Percentiles rank a stretch among this genome's conserved stretches.
Evolutionary conservation across 495 filamentous ascomycete species (phyloP).

Genomic region (Hypoxylon cercidicola): DNA sequence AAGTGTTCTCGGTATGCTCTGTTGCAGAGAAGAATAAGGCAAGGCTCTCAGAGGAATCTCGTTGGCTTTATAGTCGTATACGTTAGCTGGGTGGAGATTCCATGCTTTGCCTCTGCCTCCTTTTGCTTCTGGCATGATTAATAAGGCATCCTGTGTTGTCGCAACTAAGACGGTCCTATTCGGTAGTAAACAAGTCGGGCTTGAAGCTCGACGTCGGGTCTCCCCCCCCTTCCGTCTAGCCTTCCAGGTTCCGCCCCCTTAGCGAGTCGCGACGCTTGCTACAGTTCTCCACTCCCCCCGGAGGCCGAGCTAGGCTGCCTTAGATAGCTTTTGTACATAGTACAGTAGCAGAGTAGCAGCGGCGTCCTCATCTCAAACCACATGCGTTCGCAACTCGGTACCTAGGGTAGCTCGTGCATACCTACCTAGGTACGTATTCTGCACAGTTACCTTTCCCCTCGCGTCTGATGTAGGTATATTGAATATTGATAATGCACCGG

Average conservation of each 20-base stretch:
- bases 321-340: too few relatives aligned
- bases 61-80: slow-evolving; percentile 33
- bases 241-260: neutral
- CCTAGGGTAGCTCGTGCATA: slow-evolving; percentile 9
- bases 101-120: slow-evolving; percentile 30
- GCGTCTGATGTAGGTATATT: slow-evolving; percentile 27
- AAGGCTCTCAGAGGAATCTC: neutral
- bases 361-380: slow-evolving; percentile 26
- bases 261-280: slow-evolving; percentile 5
- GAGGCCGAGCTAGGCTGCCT: neutral
- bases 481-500: slow-evolving; percentile 16
- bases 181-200: slow-evolving; percentile 1
- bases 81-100: slow-evolving; percentile 28
- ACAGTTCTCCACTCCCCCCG: slow-evolving; percentile 21
- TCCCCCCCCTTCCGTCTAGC: neutral
- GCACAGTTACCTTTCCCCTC: slow-evolving; percentile 11
- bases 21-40: neutral
- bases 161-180: slow-evolving; percentile 23
- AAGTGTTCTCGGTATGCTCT: slow-evolving; percentile 1
- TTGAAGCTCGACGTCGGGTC: slow-evolving; percentile 14
- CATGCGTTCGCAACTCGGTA: neutral
- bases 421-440: slow-evolving; percentile 16
- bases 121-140: slow-evolving; percentile 30
- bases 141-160: slow-evolving; percentile 20
- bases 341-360: slow-evolving; percentile 23